Evolutionary conservation across 2,329 filamentous ascomycete genomes (phyloP).

Genomic region (Albophoma yamanashiensis): DNA sequence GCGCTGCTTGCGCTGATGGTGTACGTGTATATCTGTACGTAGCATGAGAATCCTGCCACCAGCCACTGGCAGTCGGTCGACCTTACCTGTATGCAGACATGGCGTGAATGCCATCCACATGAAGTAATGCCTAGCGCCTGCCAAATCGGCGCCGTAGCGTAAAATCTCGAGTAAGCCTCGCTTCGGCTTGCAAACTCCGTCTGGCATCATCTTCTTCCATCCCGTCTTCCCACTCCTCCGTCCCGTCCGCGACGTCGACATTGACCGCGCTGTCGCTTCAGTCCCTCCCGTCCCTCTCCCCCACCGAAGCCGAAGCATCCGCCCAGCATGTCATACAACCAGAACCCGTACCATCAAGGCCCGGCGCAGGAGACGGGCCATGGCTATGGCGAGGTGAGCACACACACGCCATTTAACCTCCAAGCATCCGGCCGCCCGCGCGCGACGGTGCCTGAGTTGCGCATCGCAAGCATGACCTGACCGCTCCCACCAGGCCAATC

Average conservation of each 20-base stretch:
- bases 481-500: slow-evolving; percentile 3
- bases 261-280: background rate
- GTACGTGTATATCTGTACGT: background rate
- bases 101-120: background rate
- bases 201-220: background rate
- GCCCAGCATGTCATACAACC: slow-evolving; percentile 11
- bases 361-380: slow-evolving; percentile 8
- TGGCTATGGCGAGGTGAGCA: slow-evolving; percentile 10
- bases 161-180: background rate
- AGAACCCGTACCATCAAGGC: slow-evolving; percentile 12
- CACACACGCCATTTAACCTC: background rate
- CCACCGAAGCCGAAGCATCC: background rate
- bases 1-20: background rate
- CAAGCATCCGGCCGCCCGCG: background rate
- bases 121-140: background rate
- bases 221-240: background rate
- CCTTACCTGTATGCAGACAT: too few relatives aligned
- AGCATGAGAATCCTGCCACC: background rate
- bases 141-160: background rate
- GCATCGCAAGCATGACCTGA: background rate
- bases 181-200: background rate
- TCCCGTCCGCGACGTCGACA: background rate
- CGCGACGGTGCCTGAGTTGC: background rate
- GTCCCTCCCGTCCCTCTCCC: background rate
- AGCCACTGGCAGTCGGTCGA: background rate